A percentile compares a stretch with the other conserved stretches of the same genome.
Evolutionary conservation across 2,329 filamentous ascomycete species (phyloP).

Genomic region (Davidsoniella virescens): DNA sequence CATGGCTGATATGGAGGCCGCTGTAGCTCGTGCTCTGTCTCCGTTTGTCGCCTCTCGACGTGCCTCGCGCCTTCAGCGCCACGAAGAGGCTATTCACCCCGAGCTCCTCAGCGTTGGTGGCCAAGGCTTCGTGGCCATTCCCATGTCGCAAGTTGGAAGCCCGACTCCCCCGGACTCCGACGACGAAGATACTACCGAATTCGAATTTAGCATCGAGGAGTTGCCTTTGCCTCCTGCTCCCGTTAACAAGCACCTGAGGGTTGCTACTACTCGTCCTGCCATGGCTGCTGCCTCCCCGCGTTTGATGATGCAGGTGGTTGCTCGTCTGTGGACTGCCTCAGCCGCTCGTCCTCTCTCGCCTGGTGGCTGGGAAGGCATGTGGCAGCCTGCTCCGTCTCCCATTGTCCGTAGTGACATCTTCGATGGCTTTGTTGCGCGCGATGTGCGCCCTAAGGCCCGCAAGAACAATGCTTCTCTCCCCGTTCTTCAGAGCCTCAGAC

Average conservation of each 20-base stretch:
- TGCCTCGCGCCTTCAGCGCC: constrained; percentile 1
- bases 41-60: constrained; percentile 4
- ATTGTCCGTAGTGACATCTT: constrained; percentile 9
- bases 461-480: constrained; percentile 20
- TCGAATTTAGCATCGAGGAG: constrained; percentile 16
- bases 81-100: constrained; percentile 6
- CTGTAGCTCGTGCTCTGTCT: constrained; percentile 1
- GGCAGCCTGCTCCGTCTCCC: constrained; percentile 10
- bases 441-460: constrained; percentile 22
- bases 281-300: constrained; percentile 6
- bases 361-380: constrained; percentile 9
- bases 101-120: constrained; percentile 7
- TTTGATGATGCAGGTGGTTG: constrained; percentile 11
- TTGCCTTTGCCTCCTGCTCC: no score
- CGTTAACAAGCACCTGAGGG: background rate
- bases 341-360: constrained; percentile 10
- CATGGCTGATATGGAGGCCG: background rate
- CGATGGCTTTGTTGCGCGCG: constrained; percentile 18
- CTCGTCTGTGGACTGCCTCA: constrained; percentile 11
- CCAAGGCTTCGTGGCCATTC: constrained; percentile 10
- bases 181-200: constrained; percentile 17
- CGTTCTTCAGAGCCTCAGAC: constrained; percentile 21
- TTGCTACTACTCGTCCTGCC: background rate
- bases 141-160: constrained; percentile 26
- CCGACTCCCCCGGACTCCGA: constrained; percentile 40